phyloP scores from a whole-genome alignment of 2,329 filamentous ascomycete species.

The Coleophoma cylindrospora region DNA sequence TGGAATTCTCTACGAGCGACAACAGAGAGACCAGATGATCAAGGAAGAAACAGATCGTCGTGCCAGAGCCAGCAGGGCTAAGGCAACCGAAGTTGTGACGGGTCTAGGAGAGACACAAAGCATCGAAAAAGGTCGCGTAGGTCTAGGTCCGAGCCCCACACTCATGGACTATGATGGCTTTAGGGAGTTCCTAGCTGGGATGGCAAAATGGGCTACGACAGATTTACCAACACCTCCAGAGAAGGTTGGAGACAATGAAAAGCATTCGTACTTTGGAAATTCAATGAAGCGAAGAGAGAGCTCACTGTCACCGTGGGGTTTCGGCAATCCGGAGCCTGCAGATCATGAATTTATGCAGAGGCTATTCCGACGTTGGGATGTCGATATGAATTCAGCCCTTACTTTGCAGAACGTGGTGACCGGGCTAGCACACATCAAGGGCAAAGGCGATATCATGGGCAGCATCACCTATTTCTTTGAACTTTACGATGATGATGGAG shows the following conservation, averaged over 20 bases:
- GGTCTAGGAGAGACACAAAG: conserved; percentile 37
- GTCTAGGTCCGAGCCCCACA: conserved; percentile 81
- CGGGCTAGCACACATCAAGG: conserved; percentile 86
- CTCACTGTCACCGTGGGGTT: conserved; percentile 46
- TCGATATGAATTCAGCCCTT: conserved; percentile 68
- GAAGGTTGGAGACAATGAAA: conserved; percentile 43
- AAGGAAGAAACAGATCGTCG: conserved; percentile 69
- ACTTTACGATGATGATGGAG: conserved; percentile 87
- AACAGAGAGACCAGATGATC: conserved; percentile 74
- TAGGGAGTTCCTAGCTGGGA: conserved; percentile 83
- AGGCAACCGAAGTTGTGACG: conserved; percentile 40
- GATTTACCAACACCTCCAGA: conserved; percentile 65
- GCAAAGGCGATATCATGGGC: conserved; percentile 92
- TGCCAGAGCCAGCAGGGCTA: conserved; percentile 56
- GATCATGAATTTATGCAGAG: conserved; percentile 93
- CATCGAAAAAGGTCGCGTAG: conserved; percentile 80
- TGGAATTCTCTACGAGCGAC: conserved; percentile 82
- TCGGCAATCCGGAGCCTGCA: conserved; percentile 62
- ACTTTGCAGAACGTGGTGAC: conserved; percentile 89
- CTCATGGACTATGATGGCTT: conserved; percentile 98
- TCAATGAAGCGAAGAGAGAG: conserved; percentile 36
- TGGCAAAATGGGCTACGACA: conserved; percentile 89
- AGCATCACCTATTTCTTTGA: conserved; percentile 98
- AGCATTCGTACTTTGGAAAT: conserved; percentile 57
- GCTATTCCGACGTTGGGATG: conserved; percentile 85